A percentile compares a stretch with the other conserved stretches of the same genome.
Conservation (phyloP, 192 early-diverging fungal species). For the Allomyces arbusculus region DNA sequence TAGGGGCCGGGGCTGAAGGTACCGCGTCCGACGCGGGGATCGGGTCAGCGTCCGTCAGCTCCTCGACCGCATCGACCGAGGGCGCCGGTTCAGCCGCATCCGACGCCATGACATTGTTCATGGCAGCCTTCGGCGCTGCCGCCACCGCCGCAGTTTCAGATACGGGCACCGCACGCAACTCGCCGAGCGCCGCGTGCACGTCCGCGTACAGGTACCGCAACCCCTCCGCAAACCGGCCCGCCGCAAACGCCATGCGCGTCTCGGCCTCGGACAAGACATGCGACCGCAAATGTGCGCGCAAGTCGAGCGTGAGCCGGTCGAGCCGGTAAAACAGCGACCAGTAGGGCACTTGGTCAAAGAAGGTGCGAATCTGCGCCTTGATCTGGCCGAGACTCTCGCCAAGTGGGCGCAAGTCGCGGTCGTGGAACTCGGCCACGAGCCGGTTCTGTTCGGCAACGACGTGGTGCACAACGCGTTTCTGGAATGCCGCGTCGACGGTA, state of each 20-base stretch:
- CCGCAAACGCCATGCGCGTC: not conserved
- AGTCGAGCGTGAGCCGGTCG: not conserved
- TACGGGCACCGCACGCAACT: not conserved
- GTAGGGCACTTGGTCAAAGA: not conserved
- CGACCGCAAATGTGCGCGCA: not conserved
- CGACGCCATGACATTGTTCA: too few species aligned
- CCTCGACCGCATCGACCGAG: not conserved
- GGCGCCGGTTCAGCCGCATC: too few species aligned
- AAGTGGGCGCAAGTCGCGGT: not conserved
- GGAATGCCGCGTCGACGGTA: not conserved
- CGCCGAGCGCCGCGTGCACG: not conserved
- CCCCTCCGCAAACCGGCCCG: not conserved
- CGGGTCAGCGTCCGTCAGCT: not conserved
- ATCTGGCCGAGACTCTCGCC: not conserved
- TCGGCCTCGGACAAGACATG: not conserved
- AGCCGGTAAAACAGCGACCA: not conserved
- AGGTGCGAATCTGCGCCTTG: not conserved
- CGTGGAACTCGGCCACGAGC: not conserved
- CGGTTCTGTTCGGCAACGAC: not conserved
- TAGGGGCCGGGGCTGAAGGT: too few species aligned
- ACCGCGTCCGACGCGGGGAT: not conserved
- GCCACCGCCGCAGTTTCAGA: not conserved
- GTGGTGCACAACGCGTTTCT: not conserved
- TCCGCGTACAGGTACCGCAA: not conserved
- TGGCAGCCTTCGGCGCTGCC: not conserved